Conservation (phyloP, 2,329 filamentous ascomycete genomes). For the Boeremia lycopersici region DNA sequence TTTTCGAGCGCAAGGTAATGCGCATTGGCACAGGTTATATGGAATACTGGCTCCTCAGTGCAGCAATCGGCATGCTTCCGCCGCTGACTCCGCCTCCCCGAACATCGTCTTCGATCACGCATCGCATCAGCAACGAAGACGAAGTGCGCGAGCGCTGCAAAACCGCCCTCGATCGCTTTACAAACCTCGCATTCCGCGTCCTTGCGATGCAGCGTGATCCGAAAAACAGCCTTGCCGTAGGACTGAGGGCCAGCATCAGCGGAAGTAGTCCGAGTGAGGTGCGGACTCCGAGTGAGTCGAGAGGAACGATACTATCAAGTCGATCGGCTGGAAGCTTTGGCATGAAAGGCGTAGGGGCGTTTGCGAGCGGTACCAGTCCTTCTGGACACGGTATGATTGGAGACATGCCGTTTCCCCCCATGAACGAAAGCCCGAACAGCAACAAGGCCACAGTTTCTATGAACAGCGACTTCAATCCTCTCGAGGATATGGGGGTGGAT, state of each 20-base stretch:
- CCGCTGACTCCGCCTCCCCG: constrained; percentile 17
- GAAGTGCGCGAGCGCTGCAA: constrained; percentile 32
- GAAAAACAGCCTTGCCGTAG: constrained; percentile 26
- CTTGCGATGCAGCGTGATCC: constrained; percentile 41
- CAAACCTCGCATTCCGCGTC: constrained; percentile 34
- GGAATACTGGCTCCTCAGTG: constrained; percentile 44
- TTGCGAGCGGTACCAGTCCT: neutral
- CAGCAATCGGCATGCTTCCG: constrained; percentile 40
- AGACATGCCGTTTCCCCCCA: constrained; percentile 7
- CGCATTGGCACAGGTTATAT: constrained; percentile 46
- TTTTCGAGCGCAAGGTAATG: constrained; percentile 44
- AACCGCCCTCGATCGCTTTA: constrained; percentile 37
- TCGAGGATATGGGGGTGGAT: constrained; percentile 40
- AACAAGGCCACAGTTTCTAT: constrained; percentile 4
- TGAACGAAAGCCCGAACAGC: constrained; percentile 5
- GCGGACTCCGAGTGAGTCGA: constrained; percentile 3
- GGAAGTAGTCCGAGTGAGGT: constrained; percentile 3
- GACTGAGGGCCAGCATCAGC: constrained; percentile 28
- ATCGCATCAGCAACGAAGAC: constrained; percentile 20
- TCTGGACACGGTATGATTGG: neutral
- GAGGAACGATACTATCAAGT: constrained; percentile 13
- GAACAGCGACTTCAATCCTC: constrained; percentile 23
- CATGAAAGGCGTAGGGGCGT: constrained; percentile 3
- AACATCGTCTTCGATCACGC: constrained; percentile 18
- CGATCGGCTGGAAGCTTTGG: constrained; percentile 11